These are phyloP conservation scores for Chamaenerion angustifolium DNA, from an alignment of 345 rosid species.

Conservation along the genomic window DNA sequence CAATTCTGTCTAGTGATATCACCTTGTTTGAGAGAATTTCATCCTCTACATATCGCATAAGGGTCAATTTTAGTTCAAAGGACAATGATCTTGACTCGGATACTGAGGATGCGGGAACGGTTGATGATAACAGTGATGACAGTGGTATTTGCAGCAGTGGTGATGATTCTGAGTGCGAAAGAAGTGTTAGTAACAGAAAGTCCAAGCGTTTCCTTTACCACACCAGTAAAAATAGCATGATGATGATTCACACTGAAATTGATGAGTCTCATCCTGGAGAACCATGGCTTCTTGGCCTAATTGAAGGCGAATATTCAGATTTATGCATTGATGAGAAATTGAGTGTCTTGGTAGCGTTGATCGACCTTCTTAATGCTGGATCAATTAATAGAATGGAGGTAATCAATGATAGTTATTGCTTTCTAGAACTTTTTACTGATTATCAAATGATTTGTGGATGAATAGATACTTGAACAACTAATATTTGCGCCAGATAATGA, in stretches of 20 bases:
- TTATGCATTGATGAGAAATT: slow-evolving; percentile 77
- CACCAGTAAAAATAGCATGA: slow-evolving; percentile 29
- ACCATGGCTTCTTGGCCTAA: slow-evolving; percentile 79
- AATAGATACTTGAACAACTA: too few species aligned
- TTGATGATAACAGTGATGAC: slow-evolving; percentile 51
- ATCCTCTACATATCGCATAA: slow-evolving; percentile 62
- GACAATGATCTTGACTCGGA: slow-evolving; percentile 48
- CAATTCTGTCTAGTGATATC: slow-evolving; percentile 89
- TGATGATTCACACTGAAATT: slow-evolving; percentile 48
- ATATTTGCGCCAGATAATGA: too few species aligned
- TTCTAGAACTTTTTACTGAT: background rate
- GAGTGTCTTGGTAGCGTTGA: slow-evolving; percentile 64
- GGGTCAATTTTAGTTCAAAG: slow-evolving; percentile 36
- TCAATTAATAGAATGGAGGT: slow-evolving; percentile 75
- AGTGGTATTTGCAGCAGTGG: slow-evolving; percentile 32
- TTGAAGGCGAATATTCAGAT: slow-evolving; percentile 94
- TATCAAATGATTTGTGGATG: too few species aligned
- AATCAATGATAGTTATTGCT: slow-evolving; percentile 2
- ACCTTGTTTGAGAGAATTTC: slow-evolving; percentile 86
- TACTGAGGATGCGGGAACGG: slow-evolving; percentile 68
- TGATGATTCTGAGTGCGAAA: slow-evolving; percentile 45
- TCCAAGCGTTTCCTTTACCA: slow-evolving; percentile 12
- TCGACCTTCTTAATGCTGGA: slow-evolving; percentile 72
- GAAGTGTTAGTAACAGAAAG: slow-evolving; percentile 24
- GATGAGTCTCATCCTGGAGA: slow-evolving; percentile 96